Evolutionary conservation across 768 basidiomycete species (phyloP).

Genomic region (Mycena pura): DNA sequence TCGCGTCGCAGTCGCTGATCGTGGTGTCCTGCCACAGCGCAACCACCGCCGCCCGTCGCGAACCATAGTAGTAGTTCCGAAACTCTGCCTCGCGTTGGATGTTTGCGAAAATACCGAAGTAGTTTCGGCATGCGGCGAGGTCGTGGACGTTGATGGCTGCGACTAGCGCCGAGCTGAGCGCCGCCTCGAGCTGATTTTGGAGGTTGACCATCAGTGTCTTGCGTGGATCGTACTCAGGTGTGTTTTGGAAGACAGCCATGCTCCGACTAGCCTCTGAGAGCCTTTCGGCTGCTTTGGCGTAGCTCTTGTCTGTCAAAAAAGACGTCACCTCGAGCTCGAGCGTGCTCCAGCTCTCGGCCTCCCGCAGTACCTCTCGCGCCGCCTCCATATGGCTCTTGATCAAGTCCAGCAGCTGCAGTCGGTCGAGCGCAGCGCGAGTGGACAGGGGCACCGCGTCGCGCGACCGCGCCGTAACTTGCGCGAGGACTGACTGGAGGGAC

Average conservation of each 20-base stretch:
- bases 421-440: constrained; percentile 74
- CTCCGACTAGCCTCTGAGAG: constrained; percentile 88
- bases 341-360: constrained; percentile 97
- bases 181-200: constrained; percentile 95
- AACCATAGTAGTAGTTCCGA: constrained; percentile 92
- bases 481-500: constrained; percentile 71
- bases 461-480: constrained; percentile 64
- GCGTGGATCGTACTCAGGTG: constrained; percentile 87
- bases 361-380: constrained; percentile 85
- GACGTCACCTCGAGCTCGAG: constrained; percentile 91
- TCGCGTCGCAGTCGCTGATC: constrained; percentile 59
- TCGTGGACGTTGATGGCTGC: constrained; percentile 86
- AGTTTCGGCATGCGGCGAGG: constrained; percentile 72
- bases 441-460: constrained; percentile 56
- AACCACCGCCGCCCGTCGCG: constrained; percentile 69
- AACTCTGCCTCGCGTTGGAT: constrained; percentile 95
- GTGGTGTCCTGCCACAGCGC: constrained; percentile 70
- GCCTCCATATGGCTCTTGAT: constrained; percentile 89
- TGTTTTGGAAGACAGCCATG: constrained; percentile 93
- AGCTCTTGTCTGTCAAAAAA: constrained; percentile 79
- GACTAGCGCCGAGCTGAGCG: constrained; percentile 88
- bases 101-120: constrained; percentile 86
- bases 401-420: constrained; percentile 80
- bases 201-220: constrained; percentile 87
- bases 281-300: constrained; percentile 90